A percentile compares a stretch with the other conserved stretches of the same genome.
Evolutionary conservation across 495 filamentous ascomycete genomes (phyloP).

Genomic region (Cercophora scortea): DNA sequence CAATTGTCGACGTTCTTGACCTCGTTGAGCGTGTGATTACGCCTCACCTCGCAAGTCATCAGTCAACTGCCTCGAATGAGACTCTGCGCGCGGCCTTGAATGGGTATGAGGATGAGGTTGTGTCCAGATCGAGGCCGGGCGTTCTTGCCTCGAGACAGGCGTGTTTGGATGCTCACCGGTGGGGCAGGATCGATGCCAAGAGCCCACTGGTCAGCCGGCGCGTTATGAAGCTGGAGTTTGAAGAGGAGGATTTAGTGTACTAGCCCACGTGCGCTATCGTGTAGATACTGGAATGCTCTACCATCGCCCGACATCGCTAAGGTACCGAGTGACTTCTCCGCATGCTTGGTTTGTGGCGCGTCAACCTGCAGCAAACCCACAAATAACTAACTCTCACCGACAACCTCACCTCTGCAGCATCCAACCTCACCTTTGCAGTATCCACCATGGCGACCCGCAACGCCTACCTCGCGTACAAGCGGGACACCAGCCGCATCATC

Average conservation of each 20-base stretch:
- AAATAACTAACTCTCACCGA: too few species aligned
- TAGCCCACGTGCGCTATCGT: too few species aligned
- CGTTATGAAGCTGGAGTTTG: slow-evolving; percentile 19
- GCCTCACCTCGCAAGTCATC: neutral
- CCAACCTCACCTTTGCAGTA: too few species aligned
- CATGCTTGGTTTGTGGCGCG: too few species aligned
- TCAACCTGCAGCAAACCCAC: too few species aligned
- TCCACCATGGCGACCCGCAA: neutral
- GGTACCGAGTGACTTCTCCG: too few species aligned
- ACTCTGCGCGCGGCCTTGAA: slow-evolving; percentile 28
- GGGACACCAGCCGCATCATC: slow-evolving; percentile 2
- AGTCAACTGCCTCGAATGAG: neutral
- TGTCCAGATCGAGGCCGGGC: slow-evolving; percentile 39
- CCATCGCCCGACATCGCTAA: too few species aligned
- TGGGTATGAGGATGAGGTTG: slow-evolving; percentile 44
- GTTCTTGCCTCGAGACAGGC: slow-evolving; percentile 51
- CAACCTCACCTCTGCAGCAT: too few species aligned
- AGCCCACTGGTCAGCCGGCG: slow-evolving; percentile 29
- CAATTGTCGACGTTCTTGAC: slow-evolving; percentile 31
- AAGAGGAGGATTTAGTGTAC: slow-evolving; percentile 7
- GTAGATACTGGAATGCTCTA: too few species aligned
- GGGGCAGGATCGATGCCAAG: slow-evolving; percentile 22
- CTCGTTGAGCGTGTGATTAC: slow-evolving; percentile 11
- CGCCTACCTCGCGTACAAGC: slow-evolving; percentile 1
- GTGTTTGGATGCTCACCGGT: slow-evolving; percentile 57